phyloP scores from a whole-genome alignment of 2,329 filamentous ascomycete genomes.

The Hypomyces rosellus region DNA sequence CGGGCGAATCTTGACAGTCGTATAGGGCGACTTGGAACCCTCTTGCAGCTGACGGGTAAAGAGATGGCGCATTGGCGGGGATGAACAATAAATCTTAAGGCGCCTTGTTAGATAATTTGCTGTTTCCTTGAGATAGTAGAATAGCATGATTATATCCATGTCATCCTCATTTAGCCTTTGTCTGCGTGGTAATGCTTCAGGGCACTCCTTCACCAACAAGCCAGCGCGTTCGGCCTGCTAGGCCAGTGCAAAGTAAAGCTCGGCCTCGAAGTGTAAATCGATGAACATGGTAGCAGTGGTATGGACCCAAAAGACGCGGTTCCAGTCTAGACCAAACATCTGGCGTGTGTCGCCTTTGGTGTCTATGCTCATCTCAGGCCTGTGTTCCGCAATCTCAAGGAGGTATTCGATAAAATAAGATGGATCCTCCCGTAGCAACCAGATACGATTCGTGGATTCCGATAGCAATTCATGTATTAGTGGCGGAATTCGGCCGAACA shows the following conservation, averaged over 20 bases:
- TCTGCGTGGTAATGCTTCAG: too few species aligned
- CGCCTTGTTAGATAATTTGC: slow-evolving; percentile 25
- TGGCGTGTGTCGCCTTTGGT: slow-evolving; percentile 24
- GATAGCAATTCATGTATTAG: slow-evolving; percentile 36
- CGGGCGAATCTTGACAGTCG: background rate
- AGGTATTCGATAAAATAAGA: slow-evolving; percentile 45
- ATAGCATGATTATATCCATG: too few species aligned
- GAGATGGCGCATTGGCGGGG: slow-evolving; percentile 33
- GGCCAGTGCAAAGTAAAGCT: too few species aligned
- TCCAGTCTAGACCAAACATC: slow-evolving; percentile 3
- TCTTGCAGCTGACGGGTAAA: slow-evolving; percentile 20
- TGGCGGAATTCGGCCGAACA: slow-evolving; percentile 37
- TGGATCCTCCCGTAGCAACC: slow-evolving; percentile 52
- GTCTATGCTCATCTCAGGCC: slow-evolving; percentile 38
- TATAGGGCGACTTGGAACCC: slow-evolving; percentile 15
- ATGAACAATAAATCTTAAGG: slow-evolving; percentile 25
- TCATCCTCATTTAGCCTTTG: too few species aligned
- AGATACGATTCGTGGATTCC: slow-evolving; percentile 47
- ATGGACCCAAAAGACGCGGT: slow-evolving; percentile 30
- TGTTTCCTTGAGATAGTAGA: slow-evolving; percentile 21
- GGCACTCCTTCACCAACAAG: too few species aligned
- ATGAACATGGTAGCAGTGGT: too few species aligned
- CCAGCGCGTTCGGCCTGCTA: too few species aligned
- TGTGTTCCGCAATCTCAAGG: slow-evolving; percentile 40
- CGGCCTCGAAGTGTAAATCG: too few species aligned